phyloP scores from a whole-genome alignment of 1,284 basidiomycete genomes.

The Athelia psychrophila region DNA sequence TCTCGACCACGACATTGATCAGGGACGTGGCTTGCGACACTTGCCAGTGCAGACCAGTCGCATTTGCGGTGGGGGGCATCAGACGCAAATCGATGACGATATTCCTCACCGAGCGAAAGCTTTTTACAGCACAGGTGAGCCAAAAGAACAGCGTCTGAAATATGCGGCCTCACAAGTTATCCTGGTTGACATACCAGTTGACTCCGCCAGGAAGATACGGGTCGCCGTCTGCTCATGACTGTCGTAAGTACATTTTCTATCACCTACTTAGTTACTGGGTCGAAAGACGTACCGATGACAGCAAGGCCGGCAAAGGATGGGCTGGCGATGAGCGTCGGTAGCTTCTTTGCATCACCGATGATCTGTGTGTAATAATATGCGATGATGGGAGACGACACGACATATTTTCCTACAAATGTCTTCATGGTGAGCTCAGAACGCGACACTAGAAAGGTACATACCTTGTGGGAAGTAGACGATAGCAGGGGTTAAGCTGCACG shows the following conservation, averaged over 20 bases:
- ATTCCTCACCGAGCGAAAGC: conserved; percentile 39
- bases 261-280: neutral
- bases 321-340: conserved; percentile 39
- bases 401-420: conserved; percentile 45
- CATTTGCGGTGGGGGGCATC: conserved; percentile 30
- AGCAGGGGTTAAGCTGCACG: conserved; percentile 37
- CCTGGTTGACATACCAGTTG: conserved; percentile 29
- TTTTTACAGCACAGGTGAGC: neutral
- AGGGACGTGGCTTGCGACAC: conserved; percentile 53
- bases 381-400: conserved; percentile 42
- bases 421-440: neutral
- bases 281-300: conserved; percentile 34
- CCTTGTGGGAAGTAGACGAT: conserved; percentile 37
- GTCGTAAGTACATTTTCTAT: neutral
- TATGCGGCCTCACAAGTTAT: neutral
- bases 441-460: conserved; percentile 11
- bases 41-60: conserved; percentile 46
- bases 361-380: conserved; percentile 44
- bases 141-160: neutral
- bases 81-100: conserved; percentile 38
- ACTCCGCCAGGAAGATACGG: conserved; percentile 33
- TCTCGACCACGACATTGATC: conserved; percentile 45
- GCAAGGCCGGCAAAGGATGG: conserved; percentile 41
- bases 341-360: conserved; percentile 38
- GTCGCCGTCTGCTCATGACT: conserved; percentile 27